phyloP scores from a whole-genome alignment of 495 filamentous ascomycete species.

The Penicillium arizonense region DNA sequence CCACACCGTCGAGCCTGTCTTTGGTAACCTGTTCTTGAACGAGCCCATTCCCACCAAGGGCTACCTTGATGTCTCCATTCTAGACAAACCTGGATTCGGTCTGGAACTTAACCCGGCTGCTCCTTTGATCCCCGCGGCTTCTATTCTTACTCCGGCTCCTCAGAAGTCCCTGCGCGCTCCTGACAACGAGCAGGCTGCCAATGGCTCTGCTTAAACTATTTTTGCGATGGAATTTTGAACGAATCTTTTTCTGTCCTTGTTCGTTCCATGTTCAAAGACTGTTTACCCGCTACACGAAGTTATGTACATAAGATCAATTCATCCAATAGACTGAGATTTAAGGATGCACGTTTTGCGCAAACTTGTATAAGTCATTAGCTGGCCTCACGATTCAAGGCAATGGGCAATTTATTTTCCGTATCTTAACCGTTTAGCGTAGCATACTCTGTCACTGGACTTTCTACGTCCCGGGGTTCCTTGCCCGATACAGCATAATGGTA shows the following conservation, averaged over 20 bases:
- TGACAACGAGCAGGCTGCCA: slow-evolving; percentile 27
- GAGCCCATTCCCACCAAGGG: slow-evolving; percentile 85
- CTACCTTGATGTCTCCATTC: slow-evolving; percentile 69
- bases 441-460: too few species aligned
- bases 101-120: slow-evolving; percentile 80
- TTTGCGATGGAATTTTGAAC: slow-evolving; percentile 5
- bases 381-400: too few species aligned
- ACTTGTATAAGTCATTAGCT: too few species aligned
- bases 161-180: slow-evolving; percentile 52
- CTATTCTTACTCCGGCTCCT: slow-evolving; percentile 72
- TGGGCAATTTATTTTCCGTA: too few species aligned
- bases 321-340: slow-evolving; percentile 17
- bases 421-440: too few species aligned
- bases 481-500: too few species aligned
- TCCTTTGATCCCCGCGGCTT: slow-evolving; percentile 69
- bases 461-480: too few species aligned
- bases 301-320: slow-evolving; percentile 9
- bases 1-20: slow-evolving; percentile 83
- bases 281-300: background rate
- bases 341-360: background rate
- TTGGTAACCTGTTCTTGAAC: slow-evolving; percentile 86
- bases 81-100: slow-evolving; percentile 91
- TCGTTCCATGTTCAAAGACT: slow-evolving; percentile 3
- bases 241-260: slow-evolving; percentile 5
- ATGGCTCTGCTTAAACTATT: slow-evolving; percentile 15